phyloP scores from a whole-genome alignment of 2,329 filamentous ascomycete species.

The Fusarium coicis region DNA sequence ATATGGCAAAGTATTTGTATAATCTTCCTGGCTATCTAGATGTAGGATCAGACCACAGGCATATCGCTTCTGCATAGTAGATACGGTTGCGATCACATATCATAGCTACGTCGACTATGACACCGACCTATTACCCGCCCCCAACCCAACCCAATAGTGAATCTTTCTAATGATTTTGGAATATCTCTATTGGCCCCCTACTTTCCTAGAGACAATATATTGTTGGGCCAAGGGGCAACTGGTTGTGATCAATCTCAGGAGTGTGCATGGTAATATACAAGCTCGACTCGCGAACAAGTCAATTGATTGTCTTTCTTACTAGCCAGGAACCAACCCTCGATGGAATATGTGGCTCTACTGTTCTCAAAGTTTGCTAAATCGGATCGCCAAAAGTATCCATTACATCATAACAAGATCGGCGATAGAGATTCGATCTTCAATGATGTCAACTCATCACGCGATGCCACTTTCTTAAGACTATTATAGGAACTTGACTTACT shows the following conservation, averaged over 20 bases:
- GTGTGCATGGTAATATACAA: not conserved
- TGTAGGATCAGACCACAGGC: not conserved
- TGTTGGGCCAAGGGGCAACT: not conserved
- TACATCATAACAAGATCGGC: slow-evolving; percentile 22
- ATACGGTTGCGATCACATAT: not conserved
- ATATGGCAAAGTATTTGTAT: not conserved
- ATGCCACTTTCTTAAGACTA: not conserved
- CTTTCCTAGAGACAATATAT: not conserved
- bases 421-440: not conserved
- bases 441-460: slow-evolving; percentile 13
- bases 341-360: not conserved
- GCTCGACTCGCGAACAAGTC: not conserved
- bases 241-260: not conserved
- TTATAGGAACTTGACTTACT: not conserved
- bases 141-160: not conserved
- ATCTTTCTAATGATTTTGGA: not conserved
- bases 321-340: slow-evolving; percentile 1
- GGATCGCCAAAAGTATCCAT: slow-evolving; percentile 23
- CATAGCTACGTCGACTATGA: not conserved
- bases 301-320: not conserved
- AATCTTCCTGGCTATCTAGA: not conserved
- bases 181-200: not conserved
- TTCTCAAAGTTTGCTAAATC: slow-evolving; percentile 6
- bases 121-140: too few relatives aligned
- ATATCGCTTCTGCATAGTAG: not conserved